Evolutionary conservation across 495 filamentous ascomycete species (phyloP), one percentile per base, ranked within the genome.

Genomic region (Neurospora sp.): DNA sequence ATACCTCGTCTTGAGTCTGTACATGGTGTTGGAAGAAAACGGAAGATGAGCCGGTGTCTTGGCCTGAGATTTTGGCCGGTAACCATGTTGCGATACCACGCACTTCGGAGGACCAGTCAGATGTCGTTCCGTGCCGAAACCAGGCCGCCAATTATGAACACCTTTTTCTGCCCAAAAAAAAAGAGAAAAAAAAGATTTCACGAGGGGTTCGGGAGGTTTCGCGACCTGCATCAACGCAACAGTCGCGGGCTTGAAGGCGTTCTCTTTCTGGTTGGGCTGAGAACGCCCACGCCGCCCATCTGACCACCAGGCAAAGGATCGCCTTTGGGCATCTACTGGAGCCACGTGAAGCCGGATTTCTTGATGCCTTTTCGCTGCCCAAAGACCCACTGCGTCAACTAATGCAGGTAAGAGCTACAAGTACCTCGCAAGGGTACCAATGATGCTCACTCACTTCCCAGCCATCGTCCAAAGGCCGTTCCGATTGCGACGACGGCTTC

Each of bases 371-470:
- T 39, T 66, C 54, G 54, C 72, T 82, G 78, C 79, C 80, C 79
- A 76, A 78, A 77, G 76, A 78, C 80, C 79, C 79, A 80, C 80
- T 66, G 45, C 73, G 5, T 74, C 75, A 76, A 74, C 73, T 77
- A 77, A 76, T 79, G 73, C 66, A 72, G 59, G 70, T 24, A 73
- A 42, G 34, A 70, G 43, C 34, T 15, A 39, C 24, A 36, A 66
- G 54, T 66, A 66, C 54, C 54, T 66, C 31, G 54, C 28, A 70
- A 71, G 74, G 74, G 76, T 73, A 74, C 76, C 78, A 80, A 77
- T 78, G 73, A 76, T 15, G 70, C 71, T 37, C n/a, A 38, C 38
- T 54, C 39, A 70, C 37, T 69, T 19, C 42, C 38, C 31, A 69
- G 43, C 17, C 42, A 39, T 66, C 62, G 70, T 72, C 71, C 72